Base-by-base conservation (phyloP, 352 stramenopile genomes). In the Aphanomyces astaci region DNA sequence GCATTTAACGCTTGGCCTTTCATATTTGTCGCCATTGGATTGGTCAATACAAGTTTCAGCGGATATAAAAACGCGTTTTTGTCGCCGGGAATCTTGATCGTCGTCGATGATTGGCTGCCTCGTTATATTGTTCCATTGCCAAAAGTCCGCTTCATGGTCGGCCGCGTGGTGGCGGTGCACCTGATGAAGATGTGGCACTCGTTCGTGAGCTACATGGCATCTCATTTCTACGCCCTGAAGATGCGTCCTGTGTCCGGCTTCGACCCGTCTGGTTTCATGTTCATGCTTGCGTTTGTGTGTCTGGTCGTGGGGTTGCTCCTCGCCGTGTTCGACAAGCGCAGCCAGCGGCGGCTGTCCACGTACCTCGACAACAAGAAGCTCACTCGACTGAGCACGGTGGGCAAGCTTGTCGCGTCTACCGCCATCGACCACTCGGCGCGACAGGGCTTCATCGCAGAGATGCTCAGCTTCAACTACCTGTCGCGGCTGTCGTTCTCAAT, bases 391-490 rank as follows among this genome's bases (percentile, higher is more conserved):
- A 56, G 43, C 4, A 43, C 56, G 22, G 62, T 68, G 13, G 49
- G 39, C 13, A 59, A 40, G 74, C 85, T 87, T 71, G 76, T 90
- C 45, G 88, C 88, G 63, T 76, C 72, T 39, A 77, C 76, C 48
- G 86, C 82, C 36, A 89, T 90, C 62, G 80, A 85, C 72, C 84
- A 92, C 73, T 89, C 80, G 56, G 76, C 73, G 0, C 84, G 81
- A 22, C 82, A 92, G 73, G 86, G 86, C 30, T 94, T 94, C 72
- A 88, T 93, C 68, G 77, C 79, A 51, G 84, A 94, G 76, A 94
- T 94, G 86, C 77, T 93, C 57, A 93, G 84, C 78, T 90, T 85
- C 66, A 82, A 85, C 19, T 94, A 94, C 71, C 76, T 94, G 24
- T 93, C 84, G 33, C 77, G 86, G 2, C 78, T 94, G 33, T 84